Percentiles rank a stretch among this genome's conserved stretches.
phyloP scores from a whole-genome alignment of 306 rosid genomes.

The Gleditsia sinensis region DNA sequence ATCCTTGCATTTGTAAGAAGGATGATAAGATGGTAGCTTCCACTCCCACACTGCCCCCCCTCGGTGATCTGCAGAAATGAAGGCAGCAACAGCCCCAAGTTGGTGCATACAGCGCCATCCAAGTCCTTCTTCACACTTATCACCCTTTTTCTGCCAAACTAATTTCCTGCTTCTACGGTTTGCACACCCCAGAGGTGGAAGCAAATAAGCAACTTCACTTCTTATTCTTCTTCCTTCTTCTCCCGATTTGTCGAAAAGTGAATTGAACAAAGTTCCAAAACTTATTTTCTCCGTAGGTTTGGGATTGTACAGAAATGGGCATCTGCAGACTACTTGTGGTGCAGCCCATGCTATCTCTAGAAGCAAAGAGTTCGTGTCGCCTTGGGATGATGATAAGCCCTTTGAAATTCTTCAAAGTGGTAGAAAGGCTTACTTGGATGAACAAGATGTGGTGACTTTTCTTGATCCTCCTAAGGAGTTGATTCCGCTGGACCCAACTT shows the following conservation, averaged over 20 bases:
- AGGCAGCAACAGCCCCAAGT: conserved; percentile 9
- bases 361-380: conserved; percentile 40
- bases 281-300: conserved; percentile 39
- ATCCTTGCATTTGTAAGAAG: too few species aligned
- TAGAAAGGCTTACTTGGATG: conserved; percentile 64
- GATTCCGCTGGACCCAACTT: conserved; percentile 66
- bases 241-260: background rate
- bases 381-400: conserved; percentile 81
- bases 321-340: conserved; percentile 20
- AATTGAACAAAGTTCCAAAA: background rate
- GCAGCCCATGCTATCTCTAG: conserved; percentile 34
- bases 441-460: conserved; percentile 73
- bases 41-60: background rate
- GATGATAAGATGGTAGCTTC: background rate
- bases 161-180: conserved; percentile 1
- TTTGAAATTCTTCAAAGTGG: conserved; percentile 64
- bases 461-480: conserved; percentile 80
- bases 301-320: conserved; percentile 20
- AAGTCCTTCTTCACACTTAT: conserved; percentile 1
- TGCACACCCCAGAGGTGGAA: conserved; percentile 36
- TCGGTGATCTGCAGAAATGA: background rate
- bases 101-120: background rate
- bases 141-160: conserved; percentile 33
- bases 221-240: background rate
- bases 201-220: background rate